phyloP scores from a whole-genome alignment of 371 early-diverging fungal species.

The Batrachochytrium dendrobatidis region DNA sequence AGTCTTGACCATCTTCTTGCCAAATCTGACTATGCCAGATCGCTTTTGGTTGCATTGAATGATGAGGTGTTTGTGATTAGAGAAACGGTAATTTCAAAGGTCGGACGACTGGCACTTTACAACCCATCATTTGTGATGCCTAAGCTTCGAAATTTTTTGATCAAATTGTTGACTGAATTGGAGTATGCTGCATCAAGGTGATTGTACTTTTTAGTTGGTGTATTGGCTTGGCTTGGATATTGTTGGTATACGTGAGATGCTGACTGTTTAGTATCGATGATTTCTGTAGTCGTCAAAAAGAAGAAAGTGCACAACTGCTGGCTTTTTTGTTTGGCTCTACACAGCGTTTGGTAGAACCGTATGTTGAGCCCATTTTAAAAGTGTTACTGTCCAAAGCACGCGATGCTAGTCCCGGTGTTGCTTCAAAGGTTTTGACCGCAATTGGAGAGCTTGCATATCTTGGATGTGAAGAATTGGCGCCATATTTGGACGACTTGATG shows the following conservation, averaged over 20 bases:
- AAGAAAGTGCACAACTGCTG: conserved; percentile 79
- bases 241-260: too few species aligned
- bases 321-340: conserved; percentile 67
- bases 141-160: conserved; percentile 74
- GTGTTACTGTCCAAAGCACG: conserved; percentile 77
- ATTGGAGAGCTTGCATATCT: conserved; percentile 85
- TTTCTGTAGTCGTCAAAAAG: conserved; percentile 82
- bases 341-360: conserved; percentile 79
- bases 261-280: too few species aligned
- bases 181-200: conserved; percentile 81
- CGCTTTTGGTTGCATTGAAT: conserved; percentile 82
- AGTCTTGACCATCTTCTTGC: conserved; percentile 86
- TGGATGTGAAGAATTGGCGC: conserved; percentile 75
- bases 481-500: conserved; percentile 75
- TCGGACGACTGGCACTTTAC: conserved; percentile 77
- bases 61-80: conserved; percentile 91
- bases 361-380: conserved; percentile 81
- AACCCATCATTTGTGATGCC: conserved; percentile 94
- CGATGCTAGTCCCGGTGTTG: conserved; percentile 74
- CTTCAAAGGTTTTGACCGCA: conserved; percentile 73
- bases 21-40: conserved; percentile 83
- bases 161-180: conserved; percentile 85
- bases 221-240: too few species aligned
- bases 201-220: too few species aligned
- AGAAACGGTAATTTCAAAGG: conserved; percentile 73